Evolutionary conservation across 2,329 filamentous ascomycete genomes (phyloP).

Genomic region (Stachybotrys chlorohalonatus): DNA sequence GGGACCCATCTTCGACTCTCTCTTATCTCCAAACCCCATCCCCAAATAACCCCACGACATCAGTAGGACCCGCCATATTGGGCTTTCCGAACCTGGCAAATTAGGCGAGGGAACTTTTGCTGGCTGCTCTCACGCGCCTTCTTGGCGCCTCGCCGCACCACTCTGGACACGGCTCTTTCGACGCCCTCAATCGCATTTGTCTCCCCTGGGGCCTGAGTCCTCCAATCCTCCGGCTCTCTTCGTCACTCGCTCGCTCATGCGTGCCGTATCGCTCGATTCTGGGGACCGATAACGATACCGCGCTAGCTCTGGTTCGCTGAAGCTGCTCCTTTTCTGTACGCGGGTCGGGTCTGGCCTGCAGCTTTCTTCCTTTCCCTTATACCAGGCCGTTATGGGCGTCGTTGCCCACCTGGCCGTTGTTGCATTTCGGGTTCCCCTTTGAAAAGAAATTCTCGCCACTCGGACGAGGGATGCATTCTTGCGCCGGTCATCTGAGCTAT

Average conservation of each 20-base stretch:
- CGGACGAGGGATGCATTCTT: slow-evolving; percentile 26
- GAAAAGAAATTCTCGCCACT: slow-evolving; percentile 14
- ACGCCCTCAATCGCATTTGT: slow-evolving; percentile 3
- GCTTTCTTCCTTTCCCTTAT: slow-evolving; percentile 13
- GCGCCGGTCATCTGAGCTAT: slow-evolving; percentile 23
- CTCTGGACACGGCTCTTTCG: slow-evolving; percentile 5
- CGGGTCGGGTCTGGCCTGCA: slow-evolving; percentile 6
- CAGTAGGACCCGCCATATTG: slow-evolving; percentile 16
- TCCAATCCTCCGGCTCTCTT: slow-evolving; percentile 1
- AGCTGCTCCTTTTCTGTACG: slow-evolving; percentile 8
- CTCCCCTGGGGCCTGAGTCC: slow-evolving; percentile 2
- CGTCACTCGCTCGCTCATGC: slow-evolving; percentile 1
- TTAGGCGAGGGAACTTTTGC: slow-evolving; percentile 32
- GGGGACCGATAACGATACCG: slow-evolving; percentile 23
- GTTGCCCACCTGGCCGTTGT: slow-evolving; percentile 21
- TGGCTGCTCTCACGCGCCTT: slow-evolving; percentile 22
- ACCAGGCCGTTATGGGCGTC: slow-evolving; percentile 26
- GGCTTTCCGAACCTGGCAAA: slow-evolving; percentile 24
- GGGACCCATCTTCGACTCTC: background rate
- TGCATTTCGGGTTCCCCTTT: slow-evolving; percentile 19
- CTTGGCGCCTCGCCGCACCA: slow-evolving; percentile 19
- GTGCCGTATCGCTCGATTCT: slow-evolving; percentile 19
- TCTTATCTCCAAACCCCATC: slow-evolving; percentile 13
- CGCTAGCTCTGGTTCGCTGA: slow-evolving; percentile 5
- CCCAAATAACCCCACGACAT: slow-evolving; percentile 11